Conservation (phyloP, 495 filamentous ascomycete genomes). For the Thozetella sp. region DNA sequence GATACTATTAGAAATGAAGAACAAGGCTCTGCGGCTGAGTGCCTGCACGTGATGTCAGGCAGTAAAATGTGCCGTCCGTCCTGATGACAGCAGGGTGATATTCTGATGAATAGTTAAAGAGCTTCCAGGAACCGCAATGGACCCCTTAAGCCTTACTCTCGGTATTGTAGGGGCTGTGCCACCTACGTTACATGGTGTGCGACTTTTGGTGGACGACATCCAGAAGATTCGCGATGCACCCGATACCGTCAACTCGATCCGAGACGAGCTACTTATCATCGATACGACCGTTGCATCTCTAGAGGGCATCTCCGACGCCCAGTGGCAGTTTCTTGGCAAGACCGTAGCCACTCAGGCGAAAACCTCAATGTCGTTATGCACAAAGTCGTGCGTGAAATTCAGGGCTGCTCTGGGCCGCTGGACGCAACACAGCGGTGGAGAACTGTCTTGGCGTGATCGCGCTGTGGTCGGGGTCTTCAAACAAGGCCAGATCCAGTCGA, state of each 20-base stretch:
- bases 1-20: no score
- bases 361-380: constrained; percentile 25
- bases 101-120: no score
- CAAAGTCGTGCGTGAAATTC: constrained; percentile 33
- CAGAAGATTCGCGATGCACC: constrained; percentile 39
- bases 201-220: constrained; percentile 35
- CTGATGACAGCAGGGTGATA: no score
- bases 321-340: constrained; percentile 34
- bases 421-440: constrained; percentile 39
- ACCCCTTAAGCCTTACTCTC: constrained; percentile 38
- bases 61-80: no score
- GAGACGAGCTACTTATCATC: constrained; percentile 30
- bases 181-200: constrained; percentile 35
- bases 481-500: constrained; percentile 29
- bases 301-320: constrained; percentile 27
- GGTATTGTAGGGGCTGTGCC: constrained; percentile 33
- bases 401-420: constrained; percentile 30
- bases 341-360: constrained; percentile 27
- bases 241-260: constrained; percentile 28
- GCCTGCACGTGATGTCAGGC: no score
- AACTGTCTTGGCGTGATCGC: constrained; percentile 31
- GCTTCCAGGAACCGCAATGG: no score
- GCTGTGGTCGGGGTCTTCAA: constrained; percentile 35
- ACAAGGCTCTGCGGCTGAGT: no score
- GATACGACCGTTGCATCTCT: constrained; percentile 31